Evolutionary conservation across 192 early-diverging fungal genomes (phyloP).

Genomic region (Entomortierella lignicola): DNA sequence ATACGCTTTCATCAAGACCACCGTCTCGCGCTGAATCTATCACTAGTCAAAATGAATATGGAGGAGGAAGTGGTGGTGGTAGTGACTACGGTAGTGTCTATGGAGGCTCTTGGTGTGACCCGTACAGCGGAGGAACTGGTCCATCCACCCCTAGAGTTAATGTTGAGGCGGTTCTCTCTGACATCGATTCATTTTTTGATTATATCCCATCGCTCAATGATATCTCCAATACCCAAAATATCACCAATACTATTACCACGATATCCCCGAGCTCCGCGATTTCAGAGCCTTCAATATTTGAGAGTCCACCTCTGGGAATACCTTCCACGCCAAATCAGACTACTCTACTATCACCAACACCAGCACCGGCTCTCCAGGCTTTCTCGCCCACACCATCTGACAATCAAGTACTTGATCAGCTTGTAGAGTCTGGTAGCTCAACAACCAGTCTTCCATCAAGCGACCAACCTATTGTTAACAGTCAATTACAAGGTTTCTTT

Average conservation of each 20-base stretch:
- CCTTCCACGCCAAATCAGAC: neutral
- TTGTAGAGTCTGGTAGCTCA: neutral
- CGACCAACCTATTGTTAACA: neutral
- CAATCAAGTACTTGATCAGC: neutral
- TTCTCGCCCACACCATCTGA: neutral
- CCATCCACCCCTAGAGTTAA: constrained; percentile 38
- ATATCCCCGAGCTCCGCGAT: constrained; percentile 8
- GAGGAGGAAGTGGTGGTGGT: neutral
- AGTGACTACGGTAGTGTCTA: constrained; percentile 21
- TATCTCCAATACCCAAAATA: neutral
- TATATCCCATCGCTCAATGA: constrained; percentile 21
- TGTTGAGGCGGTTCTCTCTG: constrained; percentile 45
- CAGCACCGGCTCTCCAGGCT: neutral
- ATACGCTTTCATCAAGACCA: constrained; percentile 39
- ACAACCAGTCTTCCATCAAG: neutral
- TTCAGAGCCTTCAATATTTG: constrained; percentile 40
- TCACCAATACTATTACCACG: constrained; percentile 7
- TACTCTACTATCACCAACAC: neutral
- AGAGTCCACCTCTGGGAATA: neutral
- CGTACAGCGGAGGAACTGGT: constrained; percentile 9
- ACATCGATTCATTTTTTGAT: constrained; percentile 54
- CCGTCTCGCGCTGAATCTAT: constrained; percentile 49
- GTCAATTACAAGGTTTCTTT: constrained; percentile 34
- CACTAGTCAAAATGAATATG: constrained; percentile 26
- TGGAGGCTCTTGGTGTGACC: constrained; percentile 27